Base-by-base conservation (phyloP, 1,284 basidiomycete species). In the Boletus semigastroideus region DNA sequence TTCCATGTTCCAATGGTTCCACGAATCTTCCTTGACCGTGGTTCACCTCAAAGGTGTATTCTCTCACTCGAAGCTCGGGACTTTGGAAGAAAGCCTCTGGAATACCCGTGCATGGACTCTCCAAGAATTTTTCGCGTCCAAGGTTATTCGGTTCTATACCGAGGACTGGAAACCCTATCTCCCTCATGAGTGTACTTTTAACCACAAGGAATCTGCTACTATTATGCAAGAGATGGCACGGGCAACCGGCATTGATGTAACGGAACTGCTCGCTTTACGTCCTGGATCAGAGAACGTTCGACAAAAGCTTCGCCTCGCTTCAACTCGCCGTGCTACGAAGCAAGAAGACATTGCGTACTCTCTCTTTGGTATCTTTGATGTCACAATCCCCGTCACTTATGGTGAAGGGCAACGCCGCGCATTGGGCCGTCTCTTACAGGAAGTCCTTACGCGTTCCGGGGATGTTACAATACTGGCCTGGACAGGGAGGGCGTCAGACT, bases 1-100 rank as follows among this genome's bases (percentile, higher is more conserved):
- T 12, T 65, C 62, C 1, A 66, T 64, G 64, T 64, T 63, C 34
- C 43, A 48, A 37, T 64, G 62, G 62, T 64, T 65, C 38, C 42
- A 51, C 9, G 39, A 47, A 20, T 63, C 65, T 6, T 61, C 58
- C 6, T 53, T 64, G 17, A 64, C 59, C 1, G 14, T 65, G n/a
- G 52, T 64, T 45, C 52, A 59, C 33, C 63, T 64, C 27, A 44
- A 43, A 1, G 61, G 57, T 12, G 56, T 65, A 22, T 22, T 51
- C 5, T 31, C 59, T 1, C 46, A 55, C 22, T 47, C 41, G 17
- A 36, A 55, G 9, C 39, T 51, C 1, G 45, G 28, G 5, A 37
- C 43, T 13, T 39, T 64, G 14, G n/a, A 17, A 1, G 22, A 1
- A 5, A 57, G 62, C 44, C 22, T 46, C 10, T 66, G 62, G 62